Base-by-base conservation (phyloP, 2,329 filamentous ascomycete genomes). In the Colletotrichum lupini region DNA sequence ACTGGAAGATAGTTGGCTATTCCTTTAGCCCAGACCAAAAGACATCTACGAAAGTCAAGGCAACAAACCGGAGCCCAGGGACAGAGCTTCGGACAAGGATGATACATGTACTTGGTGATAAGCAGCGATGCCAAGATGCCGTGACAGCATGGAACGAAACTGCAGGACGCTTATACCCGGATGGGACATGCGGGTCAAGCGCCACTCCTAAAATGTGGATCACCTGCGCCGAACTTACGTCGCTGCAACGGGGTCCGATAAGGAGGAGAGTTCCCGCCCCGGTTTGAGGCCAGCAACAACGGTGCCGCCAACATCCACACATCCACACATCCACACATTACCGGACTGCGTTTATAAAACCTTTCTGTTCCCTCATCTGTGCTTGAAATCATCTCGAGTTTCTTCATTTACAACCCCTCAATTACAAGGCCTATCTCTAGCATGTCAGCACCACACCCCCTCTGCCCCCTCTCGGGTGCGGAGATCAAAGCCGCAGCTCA, bases 391-490 rank as follows among this genome's bases (percentile, higher is more conserved):
- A 16, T 12, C 5, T 53, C n/a, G 22, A 11, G 22, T 14, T 28
- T 22, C 12, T 16, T 16, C 30, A n/a, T 35, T 12, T 11, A 26
- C 14, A 53, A 19, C 30, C 24, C 55, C 26, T 32, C 37, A 56
- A 32, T 2, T 9, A 22, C 42, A 49, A 9, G 1, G 42, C 32
- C 14, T 26, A 9, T 56, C 24, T 22, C 52, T 11, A 58, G 7
- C 16, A 72, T 72, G 70, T 53, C 66, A 42, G 55, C 63, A 7
- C 66, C 70, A 32, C 91, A 92, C 76, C 91, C 91, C 12, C 85
- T 92, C 65, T 88, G 89, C 6, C 90, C 91, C 42, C 83, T 92
- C 55, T 87, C 85, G 32, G 85, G 84, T n/a, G 78, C 81, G 26
- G 91, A 93, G 79, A 91, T 93, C 74, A 82, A 82, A 16, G 81